Conservation (phyloP, 2,329 filamentous ascomycete genomes). For the Penicillium concentricum region DNA sequence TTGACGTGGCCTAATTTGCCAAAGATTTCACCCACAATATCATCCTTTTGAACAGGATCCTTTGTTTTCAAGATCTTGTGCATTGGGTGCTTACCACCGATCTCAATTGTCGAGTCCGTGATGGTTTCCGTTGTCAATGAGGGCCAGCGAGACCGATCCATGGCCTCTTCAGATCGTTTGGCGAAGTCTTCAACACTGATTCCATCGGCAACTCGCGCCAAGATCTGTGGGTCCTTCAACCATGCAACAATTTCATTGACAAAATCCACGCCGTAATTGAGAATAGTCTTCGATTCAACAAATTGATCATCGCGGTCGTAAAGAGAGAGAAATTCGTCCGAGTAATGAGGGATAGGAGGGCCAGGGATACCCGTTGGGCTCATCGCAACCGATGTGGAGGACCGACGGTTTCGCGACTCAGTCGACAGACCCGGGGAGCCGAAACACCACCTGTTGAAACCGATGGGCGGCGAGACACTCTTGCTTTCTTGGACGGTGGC, state of each 20-base stretch:
- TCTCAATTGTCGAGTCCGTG: constrained; percentile 49
- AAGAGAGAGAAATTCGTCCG: constrained; percentile 70
- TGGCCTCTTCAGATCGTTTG: constrained; percentile 55
- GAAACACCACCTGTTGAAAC: constrained; percentile 71
- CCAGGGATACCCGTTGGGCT: constrained; percentile 68
- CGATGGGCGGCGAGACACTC: constrained; percentile 75
- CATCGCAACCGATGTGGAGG: constrained; percentile 59
- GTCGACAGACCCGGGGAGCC: constrained; percentile 63
- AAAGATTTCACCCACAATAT: constrained; percentile 71
- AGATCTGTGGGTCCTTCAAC: constrained; percentile 70
- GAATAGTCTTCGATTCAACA: constrained; percentile 67
- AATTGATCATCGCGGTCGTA: constrained; percentile 64
- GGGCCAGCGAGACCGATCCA: constrained; percentile 57
- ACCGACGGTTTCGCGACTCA: constrained; percentile 59
- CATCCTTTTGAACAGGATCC: constrained; percentile 50
- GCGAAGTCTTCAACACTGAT: constrained; percentile 67
- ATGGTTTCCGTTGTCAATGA: constrained; percentile 53
- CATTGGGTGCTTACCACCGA: constrained; percentile 60
- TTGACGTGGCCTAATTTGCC: constrained; percentile 72
- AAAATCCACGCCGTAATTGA: constrained; percentile 72
- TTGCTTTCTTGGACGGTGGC: constrained; percentile 73
- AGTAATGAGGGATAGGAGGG: constrained; percentile 69
- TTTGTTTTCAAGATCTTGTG: constrained; percentile 63
- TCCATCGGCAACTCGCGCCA: constrained; percentile 67
- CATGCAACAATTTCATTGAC: constrained; percentile 74